These are phyloP conservation scores for Komagataella populi DNA, from an alignment of 805 yeast species.

Conservation along the genomic window DNA sequence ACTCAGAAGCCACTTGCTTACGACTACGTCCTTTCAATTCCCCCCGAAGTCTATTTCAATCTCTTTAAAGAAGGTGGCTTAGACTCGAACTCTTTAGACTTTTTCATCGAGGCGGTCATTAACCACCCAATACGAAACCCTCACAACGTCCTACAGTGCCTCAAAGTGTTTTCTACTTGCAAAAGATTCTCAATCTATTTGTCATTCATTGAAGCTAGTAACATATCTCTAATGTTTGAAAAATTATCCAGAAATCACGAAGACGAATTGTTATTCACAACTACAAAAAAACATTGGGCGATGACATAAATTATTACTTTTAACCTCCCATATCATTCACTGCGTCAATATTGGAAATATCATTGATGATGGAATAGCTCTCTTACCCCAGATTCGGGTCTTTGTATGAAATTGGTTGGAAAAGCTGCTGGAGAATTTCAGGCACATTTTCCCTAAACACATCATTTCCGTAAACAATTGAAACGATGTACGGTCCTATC, in stretches of 20 bases:
- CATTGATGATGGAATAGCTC: not conserved
- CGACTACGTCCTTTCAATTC: constrained; percentile 20
- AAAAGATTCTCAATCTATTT: constrained; percentile 22
- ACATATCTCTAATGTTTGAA: not conserved
- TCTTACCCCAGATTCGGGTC: not conserved
- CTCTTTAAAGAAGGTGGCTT: constrained; percentile 30
- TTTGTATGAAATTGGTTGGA: not conserved
- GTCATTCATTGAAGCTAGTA: not conserved
- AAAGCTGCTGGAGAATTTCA: not conserved
- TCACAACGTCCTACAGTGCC: constrained; percentile 9
- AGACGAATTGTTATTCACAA: not conserved
- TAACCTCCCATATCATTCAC: not conserved
- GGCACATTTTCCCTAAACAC: not conserved
- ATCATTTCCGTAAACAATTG: not conserved
- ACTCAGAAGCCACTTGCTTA: constrained; percentile 18
- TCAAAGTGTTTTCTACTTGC: constrained; percentile 17
- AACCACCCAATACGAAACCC: constrained; percentile 7
- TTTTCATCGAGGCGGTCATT: constrained; percentile 28
- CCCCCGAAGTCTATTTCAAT: constrained; percentile 11
- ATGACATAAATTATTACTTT: not conserved
- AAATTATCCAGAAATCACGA: not conserved
- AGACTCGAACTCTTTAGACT: constrained; percentile 33
- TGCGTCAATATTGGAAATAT: not conserved
- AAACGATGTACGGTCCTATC: not conserved
- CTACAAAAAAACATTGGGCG: not conserved